A percentile compares a stretch with the other conserved stretches of the same genome.
Evolutionary conservation across 129 eudicot genomes (phyloP).

Genomic region (Arctium lappa): DNA sequence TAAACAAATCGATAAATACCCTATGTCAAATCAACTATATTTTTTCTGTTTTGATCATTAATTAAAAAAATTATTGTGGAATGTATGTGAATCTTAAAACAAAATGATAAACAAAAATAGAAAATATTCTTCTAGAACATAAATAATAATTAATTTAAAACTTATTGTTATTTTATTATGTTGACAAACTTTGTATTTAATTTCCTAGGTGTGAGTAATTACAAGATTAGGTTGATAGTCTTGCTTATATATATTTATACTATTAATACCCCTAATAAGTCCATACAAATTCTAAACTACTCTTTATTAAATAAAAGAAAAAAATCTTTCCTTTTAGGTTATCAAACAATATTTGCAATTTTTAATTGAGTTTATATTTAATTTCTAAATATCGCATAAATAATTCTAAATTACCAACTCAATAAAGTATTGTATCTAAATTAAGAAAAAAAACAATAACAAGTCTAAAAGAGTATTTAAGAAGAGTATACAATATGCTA

Average conservation of each 20-base stretch:
- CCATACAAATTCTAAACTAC: conserved; percentile 27
- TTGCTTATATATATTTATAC: neutral
- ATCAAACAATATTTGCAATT: conserved; percentile 6
- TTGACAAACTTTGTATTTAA: neutral
- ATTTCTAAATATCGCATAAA: neutral
- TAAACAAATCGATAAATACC: neutral
- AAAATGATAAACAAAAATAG: neutral
- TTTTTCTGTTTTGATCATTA: neutral
- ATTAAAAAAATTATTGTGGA: neutral
- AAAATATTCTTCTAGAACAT: conserved; percentile 6
- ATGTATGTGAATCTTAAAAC: neutral
- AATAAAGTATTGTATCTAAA: neutral
- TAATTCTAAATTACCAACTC: neutral
- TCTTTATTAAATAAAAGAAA: conserved; percentile 15
- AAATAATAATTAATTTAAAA: neutral
- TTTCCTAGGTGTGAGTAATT: conserved; percentile 7
- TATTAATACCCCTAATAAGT: conserved; percentile 15
- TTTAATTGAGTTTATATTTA: neutral
- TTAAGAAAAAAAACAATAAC: neutral
- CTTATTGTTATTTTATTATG: neutral
- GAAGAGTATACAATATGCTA: neutral
- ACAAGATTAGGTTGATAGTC: conserved; percentile 21
- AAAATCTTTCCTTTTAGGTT: neutral
- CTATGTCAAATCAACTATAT: neutral
- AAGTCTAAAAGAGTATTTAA: neutral